phyloP scores from a whole-genome alignment of 805 yeast genomes.

The Myxozyma geophila region DNA sequence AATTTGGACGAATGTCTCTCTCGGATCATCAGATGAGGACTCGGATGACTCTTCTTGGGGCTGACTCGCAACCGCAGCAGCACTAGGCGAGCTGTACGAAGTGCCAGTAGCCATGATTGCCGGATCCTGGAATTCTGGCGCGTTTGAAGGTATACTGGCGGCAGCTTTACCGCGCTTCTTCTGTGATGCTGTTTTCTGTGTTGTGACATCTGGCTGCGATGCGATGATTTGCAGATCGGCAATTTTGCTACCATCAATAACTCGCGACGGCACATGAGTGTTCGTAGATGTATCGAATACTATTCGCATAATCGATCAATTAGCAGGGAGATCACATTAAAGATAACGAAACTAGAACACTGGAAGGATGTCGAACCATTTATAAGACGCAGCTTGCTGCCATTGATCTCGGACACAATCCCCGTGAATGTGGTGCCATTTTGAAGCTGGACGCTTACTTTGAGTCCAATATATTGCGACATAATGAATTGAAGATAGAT shows the following conservation, averaged over 20 bases:
- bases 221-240: slow-evolving; percentile 40
- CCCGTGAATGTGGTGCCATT: slow-evolving; percentile 45
- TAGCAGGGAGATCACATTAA: background rate
- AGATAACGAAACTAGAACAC: background rate
- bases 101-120: slow-evolving; percentile 25
- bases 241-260: slow-evolving; percentile 29
- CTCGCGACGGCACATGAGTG: slow-evolving; percentile 25
- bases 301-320: background rate
- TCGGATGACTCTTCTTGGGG: background rate
- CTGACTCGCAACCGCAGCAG: background rate
- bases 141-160: background rate
- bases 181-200: background rate
- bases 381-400: slow-evolving; percentile 48
- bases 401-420: slow-evolving; percentile 50
- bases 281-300: slow-evolving; percentile 27
- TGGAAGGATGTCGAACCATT: slow-evolving; percentile 44
- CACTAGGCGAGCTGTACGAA: too few relatives aligned
- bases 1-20: slow-evolving; percentile 6
- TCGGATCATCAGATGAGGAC: background rate
- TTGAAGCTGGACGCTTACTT: slow-evolving; percentile 29
- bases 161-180: slow-evolving; percentile 11
- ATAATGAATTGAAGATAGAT: background rate
- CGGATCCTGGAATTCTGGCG: slow-evolving; percentile 22
- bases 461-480: slow-evolving; percentile 29
- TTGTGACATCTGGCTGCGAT: slow-evolving; percentile 44